Evolutionary conservation across 805 yeast genomes (phyloP).

Genomic region (Nakazawaea anatomiae): DNA sequence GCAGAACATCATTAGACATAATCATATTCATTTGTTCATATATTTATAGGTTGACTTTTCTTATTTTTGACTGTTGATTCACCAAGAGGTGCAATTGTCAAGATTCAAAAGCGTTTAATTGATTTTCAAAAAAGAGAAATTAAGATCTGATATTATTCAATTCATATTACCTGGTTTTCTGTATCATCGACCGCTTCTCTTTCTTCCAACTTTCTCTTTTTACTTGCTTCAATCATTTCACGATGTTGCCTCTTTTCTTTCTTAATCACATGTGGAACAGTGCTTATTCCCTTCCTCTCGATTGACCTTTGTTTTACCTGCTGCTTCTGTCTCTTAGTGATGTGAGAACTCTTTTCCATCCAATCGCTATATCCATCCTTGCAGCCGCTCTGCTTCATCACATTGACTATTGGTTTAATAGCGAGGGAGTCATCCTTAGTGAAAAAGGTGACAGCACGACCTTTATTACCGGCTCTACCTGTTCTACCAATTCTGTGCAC

Average conservation of each 20-base stretch:
- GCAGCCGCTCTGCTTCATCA: conserved; percentile 90
- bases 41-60: not conserved
- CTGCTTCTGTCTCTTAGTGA: conserved; percentile 58
- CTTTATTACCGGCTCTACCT: conserved; percentile 88
- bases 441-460: conserved; percentile 86
- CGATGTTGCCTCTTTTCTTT: conserved; percentile 55
- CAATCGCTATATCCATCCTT: conserved; percentile 61
- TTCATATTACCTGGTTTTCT: not conserved
- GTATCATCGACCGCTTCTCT: not conserved
- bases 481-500: conserved; percentile 99
- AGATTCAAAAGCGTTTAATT: not conserved
- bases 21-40: not conserved
- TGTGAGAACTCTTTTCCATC: conserved; percentile 70
- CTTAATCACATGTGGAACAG: conserved; percentile 69
- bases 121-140: not conserved
- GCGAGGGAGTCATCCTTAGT: conserved; percentile 81
- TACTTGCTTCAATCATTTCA: conserved; percentile 75
- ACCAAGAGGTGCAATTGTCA: not conserved
- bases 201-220: conserved; percentile 42
- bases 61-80: not conserved
- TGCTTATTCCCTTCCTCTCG: conserved; percentile 72
- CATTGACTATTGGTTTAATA: conserved; percentile 81
- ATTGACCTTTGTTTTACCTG: conserved; percentile 49
- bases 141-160: not conserved
- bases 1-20: conserved; percentile 23